Evolutionary conservation across 768 basidiomycete species (phyloP).

Genomic region (Tylopilus felleus): DNA sequence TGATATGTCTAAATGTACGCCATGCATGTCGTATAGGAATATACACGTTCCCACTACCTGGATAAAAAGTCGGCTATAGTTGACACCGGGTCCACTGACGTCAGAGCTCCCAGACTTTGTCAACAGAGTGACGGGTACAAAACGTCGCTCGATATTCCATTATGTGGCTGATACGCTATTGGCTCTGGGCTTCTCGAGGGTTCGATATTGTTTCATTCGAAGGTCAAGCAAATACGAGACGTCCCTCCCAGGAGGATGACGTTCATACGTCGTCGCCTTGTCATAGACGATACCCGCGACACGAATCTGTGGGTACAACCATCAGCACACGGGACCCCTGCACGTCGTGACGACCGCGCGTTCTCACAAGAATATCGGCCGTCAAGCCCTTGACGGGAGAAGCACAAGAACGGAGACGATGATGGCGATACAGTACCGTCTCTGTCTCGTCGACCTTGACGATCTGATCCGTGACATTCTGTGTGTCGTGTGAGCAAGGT

Average conservation of each 20-base stretch:
- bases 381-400: conserved; percentile 86
- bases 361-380: conserved; percentile 72
- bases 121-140: neutral
- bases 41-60: neutral
- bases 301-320: conserved; percentile 27
- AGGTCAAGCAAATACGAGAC: conserved; percentile 26
- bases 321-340: neutral
- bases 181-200: conserved; percentile 3
- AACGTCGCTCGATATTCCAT: neutral
- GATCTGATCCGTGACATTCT: conserved; percentile 55
- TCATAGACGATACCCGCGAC: conserved; percentile 63
- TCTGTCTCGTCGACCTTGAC: conserved; percentile 44
- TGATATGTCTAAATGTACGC: conserved; percentile 5
- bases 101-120: neutral
- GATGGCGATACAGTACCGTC: conserved; percentile 67
- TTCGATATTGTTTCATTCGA: conserved; percentile 24
- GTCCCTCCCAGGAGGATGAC: conserved; percentile 55
- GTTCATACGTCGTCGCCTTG: conserved; percentile 46
- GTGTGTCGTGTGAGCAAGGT: too few relatives aligned
- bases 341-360: neutral
- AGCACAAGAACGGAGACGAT: conserved; percentile 73
- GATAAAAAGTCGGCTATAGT: neutral
- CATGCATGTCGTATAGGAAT: neutral
- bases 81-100: too few relatives aligned
- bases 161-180: neutral